Conservation (phyloP, 2,329 filamentous ascomycete genomes). For the Ceratocystis destructans region DNA sequence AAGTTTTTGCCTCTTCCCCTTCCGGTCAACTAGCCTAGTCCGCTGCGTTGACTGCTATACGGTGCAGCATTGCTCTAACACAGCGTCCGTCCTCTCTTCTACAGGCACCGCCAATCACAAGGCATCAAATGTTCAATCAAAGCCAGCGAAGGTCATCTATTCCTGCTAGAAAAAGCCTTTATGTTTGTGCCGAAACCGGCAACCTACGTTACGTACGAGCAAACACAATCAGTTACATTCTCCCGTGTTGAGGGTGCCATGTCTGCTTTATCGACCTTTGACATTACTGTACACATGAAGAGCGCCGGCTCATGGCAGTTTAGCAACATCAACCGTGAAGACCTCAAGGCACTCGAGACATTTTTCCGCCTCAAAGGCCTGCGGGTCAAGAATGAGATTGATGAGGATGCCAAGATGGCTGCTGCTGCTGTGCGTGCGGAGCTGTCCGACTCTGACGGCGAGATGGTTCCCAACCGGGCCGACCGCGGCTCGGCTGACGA, state of each 20-base stretch:
- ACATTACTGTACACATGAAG: slow-evolving; percentile 89
- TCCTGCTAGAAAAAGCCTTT: slow-evolving; percentile 94
- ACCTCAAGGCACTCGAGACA: slow-evolving; percentile 87
- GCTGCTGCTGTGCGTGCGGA: slow-evolving; percentile 72
- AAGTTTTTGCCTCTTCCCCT: slow-evolving; percentile 22
- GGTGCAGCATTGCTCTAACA: slow-evolving; percentile 3
- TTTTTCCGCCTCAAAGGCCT: slow-evolving; percentile 96
- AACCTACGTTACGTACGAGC: slow-evolving; percentile 92
- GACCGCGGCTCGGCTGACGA: slow-evolving; percentile 89
- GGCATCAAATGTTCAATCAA: slow-evolving; percentile 99
- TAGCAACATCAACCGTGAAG: slow-evolving; percentile 98
- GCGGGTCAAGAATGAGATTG: slow-evolving; percentile 96
- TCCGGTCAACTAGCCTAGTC: too few species aligned
- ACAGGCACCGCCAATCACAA: slow-evolving; percentile 73
- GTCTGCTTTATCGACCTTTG: slow-evolving; percentile 87
- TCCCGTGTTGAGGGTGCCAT: slow-evolving; percentile 89
- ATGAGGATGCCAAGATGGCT: slow-evolving; percentile 73
- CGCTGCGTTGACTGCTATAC: background rate
- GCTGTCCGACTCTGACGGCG: slow-evolving; percentile 72
- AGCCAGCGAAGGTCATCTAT: slow-evolving; percentile 92
- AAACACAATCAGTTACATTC: slow-evolving; percentile 83
- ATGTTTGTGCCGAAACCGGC: slow-evolving; percentile 98
- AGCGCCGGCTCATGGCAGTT: slow-evolving; percentile 78
- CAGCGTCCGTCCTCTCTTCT: slow-evolving; percentile 18
- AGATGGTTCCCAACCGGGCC: slow-evolving; percentile 40